Evolutionary conservation across 305 asterid species (phyloP).

Genomic region (Fraxinus sp.): DNA sequence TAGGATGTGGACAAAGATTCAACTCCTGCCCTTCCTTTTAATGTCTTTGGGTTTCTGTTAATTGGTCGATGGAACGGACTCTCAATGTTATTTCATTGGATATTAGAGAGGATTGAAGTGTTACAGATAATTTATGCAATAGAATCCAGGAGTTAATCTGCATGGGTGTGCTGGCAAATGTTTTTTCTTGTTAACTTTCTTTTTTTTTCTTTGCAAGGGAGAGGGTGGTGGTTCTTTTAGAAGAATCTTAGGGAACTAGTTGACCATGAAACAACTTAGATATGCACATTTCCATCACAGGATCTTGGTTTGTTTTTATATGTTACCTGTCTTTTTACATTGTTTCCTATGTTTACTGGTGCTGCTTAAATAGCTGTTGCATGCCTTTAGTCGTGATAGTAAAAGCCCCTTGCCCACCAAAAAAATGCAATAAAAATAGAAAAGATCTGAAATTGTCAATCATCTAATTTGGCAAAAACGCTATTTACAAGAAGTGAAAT

Average conservation of each 20-base stretch:
- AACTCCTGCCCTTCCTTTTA: not conserved
- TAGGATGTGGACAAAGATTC: not conserved
- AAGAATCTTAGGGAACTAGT: not conserved
- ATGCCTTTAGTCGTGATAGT: not conserved
- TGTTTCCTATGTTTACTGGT: not conserved
- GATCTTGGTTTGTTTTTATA: not conserved
- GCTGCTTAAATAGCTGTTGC: not conserved
- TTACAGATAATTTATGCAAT: not conserved
- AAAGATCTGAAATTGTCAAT: not conserved
- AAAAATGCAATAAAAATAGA: not conserved
- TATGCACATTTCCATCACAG: not conserved
- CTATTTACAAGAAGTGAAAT: slow-evolving; percentile 16
- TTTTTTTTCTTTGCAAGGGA: slow-evolving; percentile 1
- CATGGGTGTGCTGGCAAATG: not conserved
- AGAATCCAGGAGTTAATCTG: not conserved
- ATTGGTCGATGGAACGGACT: not conserved
- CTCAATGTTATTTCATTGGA: not conserved
- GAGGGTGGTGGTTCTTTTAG: not conserved
- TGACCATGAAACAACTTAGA: not conserved
- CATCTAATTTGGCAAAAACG: not conserved
- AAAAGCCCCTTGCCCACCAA: not conserved
- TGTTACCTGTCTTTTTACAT: not conserved
- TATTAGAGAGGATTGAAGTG: not conserved
- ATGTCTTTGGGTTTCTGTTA: not conserved
- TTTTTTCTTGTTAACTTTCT: not conserved